Evolutionary conservation across 1,284 basidiomycete genomes (phyloP), one percentile per base, ranked within the genome.

Genomic region (Melampsora abietis-canadensis): DNA sequence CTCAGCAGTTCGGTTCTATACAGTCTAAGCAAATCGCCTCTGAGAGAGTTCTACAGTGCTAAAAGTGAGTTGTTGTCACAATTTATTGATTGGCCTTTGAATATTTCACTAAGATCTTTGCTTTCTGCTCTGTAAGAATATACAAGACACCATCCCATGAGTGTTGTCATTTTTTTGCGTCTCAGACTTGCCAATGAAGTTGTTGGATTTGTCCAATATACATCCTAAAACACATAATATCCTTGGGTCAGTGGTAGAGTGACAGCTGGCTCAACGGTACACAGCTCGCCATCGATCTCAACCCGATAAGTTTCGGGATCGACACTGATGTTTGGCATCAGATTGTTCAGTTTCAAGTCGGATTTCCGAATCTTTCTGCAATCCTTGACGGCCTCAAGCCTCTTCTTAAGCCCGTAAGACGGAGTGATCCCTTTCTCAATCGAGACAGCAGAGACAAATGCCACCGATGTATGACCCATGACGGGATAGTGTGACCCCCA

Each of bases 271-370:
- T 85, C 87, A 0, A 93, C 87, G 79, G 92, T 90, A 80, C 86
- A 87, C 75, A 91, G 82, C 24, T 85, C 87, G 0, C 90, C 92
- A 82, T 96, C 90, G 6, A 91, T 92, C 14, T 83, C 83, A 7
- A 96, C 93, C 76, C 91, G 89, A 81, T 95, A 97, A 70, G 85
- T 91, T 84, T 98, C 95, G 0, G 96, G 91, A 81, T 98, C 92
- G 59, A 98, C 94, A 15, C 78, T 84, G 87, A 98, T 91, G 81
- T 85, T 85, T 1, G 95, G 96, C 77, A 88, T 88, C 66, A 85
- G 83, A 76, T 88, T 85, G 82, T 98, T 98, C 87, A 88, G 90
- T 83, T 96, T 98, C 92, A 98, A 94, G 81, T 94, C 89, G 79
- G 86, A 86, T 85, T 98, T 98, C 37, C 82, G 86, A 62, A 98